A percentile compares a stretch with the other conserved stretches of the same genome.
phyloP scores from a whole-genome alignment of 2,329 filamentous ascomycete genomes.

The Stenocarpella maydis region DNA sequence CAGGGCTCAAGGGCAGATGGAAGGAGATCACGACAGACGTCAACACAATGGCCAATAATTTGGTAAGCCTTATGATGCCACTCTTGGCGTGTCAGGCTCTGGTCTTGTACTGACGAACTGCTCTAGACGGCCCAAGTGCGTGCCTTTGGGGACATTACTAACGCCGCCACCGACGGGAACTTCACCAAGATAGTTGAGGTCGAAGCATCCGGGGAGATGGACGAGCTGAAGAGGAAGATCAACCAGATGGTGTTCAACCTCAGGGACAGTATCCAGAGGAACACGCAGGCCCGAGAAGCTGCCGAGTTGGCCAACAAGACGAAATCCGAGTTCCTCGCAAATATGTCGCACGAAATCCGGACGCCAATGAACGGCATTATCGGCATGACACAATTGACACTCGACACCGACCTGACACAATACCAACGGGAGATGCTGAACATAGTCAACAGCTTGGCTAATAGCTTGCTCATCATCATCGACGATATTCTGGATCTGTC shows the following conservation, averaged over 20 bases:
- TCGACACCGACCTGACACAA: constrained; percentile 93
- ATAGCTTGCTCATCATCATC: constrained; percentile 96
- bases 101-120: constrained; percentile 44
- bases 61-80: constrained; percentile 51
- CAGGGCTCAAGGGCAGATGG: constrained; percentile 92
- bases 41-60: constrained; percentile 84
- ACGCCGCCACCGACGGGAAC: constrained; percentile 94
- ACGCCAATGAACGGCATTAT: constrained; percentile 99
- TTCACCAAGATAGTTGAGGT: constrained; percentile 97
- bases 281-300: constrained; percentile 93
- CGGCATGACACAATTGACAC: constrained; percentile 94
- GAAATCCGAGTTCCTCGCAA: constrained; percentile 97
- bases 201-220: constrained; percentile 98
- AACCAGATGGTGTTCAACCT: constrained; percentile 99
- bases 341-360: constrained; percentile 98
- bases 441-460: constrained; percentile 95
- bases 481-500: constrained; percentile 81
- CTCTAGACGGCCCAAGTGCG: constrained; percentile 92
- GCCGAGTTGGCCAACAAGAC: constrained; percentile 97
- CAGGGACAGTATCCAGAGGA: constrained; percentile 94
- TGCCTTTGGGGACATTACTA: constrained; percentile 98
- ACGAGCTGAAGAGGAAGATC: constrained; percentile 98
- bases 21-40: constrained; percentile 98
- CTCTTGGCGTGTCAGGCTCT: background rate
- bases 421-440: constrained; percentile 99